A percentile compares a stretch with the other conserved stretches of the same genome.
These are phyloP conservation scores for Neonectria punicea DNA, from an alignment of 2,329 filamentous ascomycete species.

Conservation along the genomic window DNA sequence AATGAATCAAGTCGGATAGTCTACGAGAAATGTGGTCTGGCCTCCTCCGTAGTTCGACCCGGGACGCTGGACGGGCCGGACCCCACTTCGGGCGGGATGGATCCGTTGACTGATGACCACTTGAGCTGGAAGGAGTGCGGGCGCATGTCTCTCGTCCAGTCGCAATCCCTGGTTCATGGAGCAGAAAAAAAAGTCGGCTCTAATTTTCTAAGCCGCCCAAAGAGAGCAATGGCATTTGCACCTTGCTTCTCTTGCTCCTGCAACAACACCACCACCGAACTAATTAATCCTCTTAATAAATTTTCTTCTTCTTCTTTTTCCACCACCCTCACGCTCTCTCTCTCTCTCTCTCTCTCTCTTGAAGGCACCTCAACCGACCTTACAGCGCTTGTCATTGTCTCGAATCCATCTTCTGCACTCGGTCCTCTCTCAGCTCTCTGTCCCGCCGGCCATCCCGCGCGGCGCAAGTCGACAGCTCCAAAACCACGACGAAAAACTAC, in stretches of 20 bases:
- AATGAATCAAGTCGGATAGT: not conserved
- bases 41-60: not conserved
- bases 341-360: not conserved
- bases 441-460: conserved; percentile 9
- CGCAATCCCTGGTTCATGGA: conserved; percentile 11
- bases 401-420: not conserved
- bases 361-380: not conserved
- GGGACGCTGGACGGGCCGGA: not conserved
- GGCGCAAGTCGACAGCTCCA: conserved; percentile 6
- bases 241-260: conserved; percentile 1
- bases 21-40: not conserved
- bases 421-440: not conserved
- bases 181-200: conserved; percentile 21
- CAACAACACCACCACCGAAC: conserved; percentile 9
- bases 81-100: not conserved
- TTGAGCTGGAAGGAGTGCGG: not conserved
- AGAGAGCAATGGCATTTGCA: conserved; percentile 8
- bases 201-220: conserved; percentile 16
- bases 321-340: conserved; percentile 1
- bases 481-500: not conserved
- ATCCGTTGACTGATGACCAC: not conserved
- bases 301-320: not conserved
- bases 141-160: not conserved
- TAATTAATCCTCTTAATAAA: not conserved
- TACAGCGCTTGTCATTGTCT: not conserved